Conservation (phyloP, 2,329 filamentous ascomycete species). For the Fusarium sp. region DNA sequence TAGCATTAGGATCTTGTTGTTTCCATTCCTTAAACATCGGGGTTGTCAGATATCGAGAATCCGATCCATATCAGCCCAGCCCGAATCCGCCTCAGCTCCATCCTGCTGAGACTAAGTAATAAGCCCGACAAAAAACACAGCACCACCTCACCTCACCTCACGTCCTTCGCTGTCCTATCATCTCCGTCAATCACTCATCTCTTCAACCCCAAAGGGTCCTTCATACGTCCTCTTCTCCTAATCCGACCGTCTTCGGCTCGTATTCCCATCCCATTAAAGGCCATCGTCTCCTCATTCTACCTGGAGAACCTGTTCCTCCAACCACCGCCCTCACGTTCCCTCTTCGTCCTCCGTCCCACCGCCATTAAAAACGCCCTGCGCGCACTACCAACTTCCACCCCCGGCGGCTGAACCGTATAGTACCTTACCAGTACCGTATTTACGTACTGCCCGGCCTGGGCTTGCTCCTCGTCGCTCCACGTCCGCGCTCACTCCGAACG, state of each 20-base stretch:
- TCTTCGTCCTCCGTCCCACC: slow-evolving; percentile 47
- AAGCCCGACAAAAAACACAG: slow-evolving; percentile 25
- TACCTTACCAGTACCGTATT: slow-evolving; percentile 33
- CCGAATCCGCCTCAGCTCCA: slow-evolving; percentile 35
- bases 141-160: slow-evolving; percentile 25
- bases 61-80: slow-evolving; percentile 22
- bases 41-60: neutral
- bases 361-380: slow-evolving; percentile 43
- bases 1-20: slow-evolving; percentile 8
- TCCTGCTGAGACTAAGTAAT: slow-evolving; percentile 21
- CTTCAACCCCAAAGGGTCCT: slow-evolving; percentile 19
- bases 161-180: slow-evolving; percentile 28
- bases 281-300: slow-evolving; percentile 21
- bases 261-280: slow-evolving; percentile 46
- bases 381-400: slow-evolving; percentile 19
- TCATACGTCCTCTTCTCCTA: slow-evolving; percentile 20
- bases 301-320: slow-evolving; percentile 28
- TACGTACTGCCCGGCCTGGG: slow-evolving; percentile 35
- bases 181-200: slow-evolving; percentile 2
- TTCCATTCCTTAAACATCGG: neutral
- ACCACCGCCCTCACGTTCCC: slow-evolving; percentile 32
- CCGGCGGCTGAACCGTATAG: slow-evolving; percentile 32
- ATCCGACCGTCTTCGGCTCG: slow-evolving; percentile 41
- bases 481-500: slow-evolving; percentile 41
- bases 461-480: slow-evolving; percentile 41